phyloP scores from a whole-genome alignment of 495 filamentous ascomycete species.

The Xylaria castorea region DNA sequence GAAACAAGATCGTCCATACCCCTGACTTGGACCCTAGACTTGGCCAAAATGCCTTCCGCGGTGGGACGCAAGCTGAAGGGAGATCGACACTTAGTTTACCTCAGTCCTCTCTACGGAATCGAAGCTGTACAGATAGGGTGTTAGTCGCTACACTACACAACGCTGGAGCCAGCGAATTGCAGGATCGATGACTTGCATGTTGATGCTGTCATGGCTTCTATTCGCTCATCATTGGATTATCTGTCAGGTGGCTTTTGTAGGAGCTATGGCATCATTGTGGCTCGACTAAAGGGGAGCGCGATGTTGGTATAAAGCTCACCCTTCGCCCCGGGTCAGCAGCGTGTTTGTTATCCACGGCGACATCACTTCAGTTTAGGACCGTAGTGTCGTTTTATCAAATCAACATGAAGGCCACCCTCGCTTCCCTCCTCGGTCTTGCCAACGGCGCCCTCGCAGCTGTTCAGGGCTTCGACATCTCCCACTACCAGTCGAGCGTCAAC shows the following conservation, averaged over 20 bases:
- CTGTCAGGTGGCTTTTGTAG: background rate
- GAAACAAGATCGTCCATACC: conserved; percentile 2
- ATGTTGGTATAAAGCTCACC: conserved; percentile 17
- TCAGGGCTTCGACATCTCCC: conserved; percentile 70
- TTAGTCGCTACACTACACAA: conserved; percentile 8
- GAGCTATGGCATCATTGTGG: background rate
- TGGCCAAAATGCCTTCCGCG: conserved; percentile 3
- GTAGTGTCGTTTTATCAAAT: background rate
- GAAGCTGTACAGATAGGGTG: background rate
- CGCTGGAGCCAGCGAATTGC: conserved; percentile 9
- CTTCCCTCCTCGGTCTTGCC: conserved; percentile 28
- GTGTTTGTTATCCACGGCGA: background rate
- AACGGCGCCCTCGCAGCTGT: conserved; percentile 53
- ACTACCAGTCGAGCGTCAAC: conserved; percentile 65
- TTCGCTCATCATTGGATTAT: background rate
- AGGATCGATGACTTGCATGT: conserved; percentile 19
- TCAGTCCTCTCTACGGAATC: background rate
- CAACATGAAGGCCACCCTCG: conserved; percentile 30
- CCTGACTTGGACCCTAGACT: background rate
- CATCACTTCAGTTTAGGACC: background rate
- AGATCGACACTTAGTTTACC: conserved; percentile 15
- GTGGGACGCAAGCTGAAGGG: background rate
- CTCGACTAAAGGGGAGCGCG: background rate
- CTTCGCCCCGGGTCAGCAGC: conserved; percentile 1
- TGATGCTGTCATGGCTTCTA: background rate